These are phyloP conservation scores for Aspergillus versicolor DNA, from an alignment of 2,329 filamentous ascomycete species.

Conservation along the genomic window DNA sequence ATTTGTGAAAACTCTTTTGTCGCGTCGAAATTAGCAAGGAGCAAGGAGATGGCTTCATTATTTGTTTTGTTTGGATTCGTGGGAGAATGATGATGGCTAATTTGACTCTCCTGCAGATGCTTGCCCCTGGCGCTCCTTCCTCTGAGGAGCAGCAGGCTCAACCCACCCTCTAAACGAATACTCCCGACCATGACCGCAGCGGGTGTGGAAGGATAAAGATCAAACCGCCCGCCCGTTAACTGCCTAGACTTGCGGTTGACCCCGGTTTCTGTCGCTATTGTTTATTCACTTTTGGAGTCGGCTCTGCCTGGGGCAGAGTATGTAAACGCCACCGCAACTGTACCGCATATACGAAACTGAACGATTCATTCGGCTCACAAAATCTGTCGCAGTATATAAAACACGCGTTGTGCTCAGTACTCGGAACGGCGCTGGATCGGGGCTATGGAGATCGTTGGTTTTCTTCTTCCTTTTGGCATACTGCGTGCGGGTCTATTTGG, in stretches of 20 bases:
- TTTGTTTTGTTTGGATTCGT: not conserved
- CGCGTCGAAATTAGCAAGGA: constrained; percentile 9
- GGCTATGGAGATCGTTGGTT: constrained; percentile 11
- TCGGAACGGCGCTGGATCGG: constrained; percentile 13
- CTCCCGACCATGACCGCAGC: constrained; percentile 21
- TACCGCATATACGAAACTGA: not conserved
- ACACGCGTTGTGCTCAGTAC: not conserved
- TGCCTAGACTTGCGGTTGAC: constrained; percentile 7
- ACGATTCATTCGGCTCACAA: not conserved
- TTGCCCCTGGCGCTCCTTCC: constrained; percentile 37
- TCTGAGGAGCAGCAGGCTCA: constrained; percentile 31
- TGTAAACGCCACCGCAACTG: not conserved
- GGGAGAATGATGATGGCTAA: constrained; percentile 14
- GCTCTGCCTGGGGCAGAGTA: constrained; percentile 12
- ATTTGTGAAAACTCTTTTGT: constrained; percentile 10
- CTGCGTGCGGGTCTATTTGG: constrained; percentile 17
- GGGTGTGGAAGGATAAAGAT: constrained; percentile 14
- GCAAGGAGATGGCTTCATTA: not conserved
- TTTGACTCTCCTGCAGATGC: constrained; percentile 33
- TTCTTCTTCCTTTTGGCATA: constrained; percentile 11
- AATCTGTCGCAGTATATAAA: constrained; percentile 4
- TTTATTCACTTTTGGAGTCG: constrained; percentile 4
- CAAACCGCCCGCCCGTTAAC: constrained; percentile 8
- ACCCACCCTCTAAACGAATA: constrained; percentile 37
- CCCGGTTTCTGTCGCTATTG: constrained; percentile 9